A percentile compares a stretch with the other conserved stretches of the same genome.
These are phyloP conservation scores for Pythium aquatile DNA, from an alignment of 352 stramenopile genomes.

Conservation along the genomic window DNA sequence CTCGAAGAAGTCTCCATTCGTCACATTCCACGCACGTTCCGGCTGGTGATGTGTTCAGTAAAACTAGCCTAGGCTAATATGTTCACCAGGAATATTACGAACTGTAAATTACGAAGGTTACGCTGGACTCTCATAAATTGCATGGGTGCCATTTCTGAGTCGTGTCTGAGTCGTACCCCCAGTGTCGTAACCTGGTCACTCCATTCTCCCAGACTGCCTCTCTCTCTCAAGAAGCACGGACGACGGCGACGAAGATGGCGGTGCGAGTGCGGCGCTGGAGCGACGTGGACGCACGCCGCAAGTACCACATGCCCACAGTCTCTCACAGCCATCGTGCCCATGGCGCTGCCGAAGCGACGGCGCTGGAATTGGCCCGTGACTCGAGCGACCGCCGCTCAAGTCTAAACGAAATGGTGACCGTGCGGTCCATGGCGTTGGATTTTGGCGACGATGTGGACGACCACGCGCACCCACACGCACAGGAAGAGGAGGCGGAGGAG, in stretches of 20 bases:
- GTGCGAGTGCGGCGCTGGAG: slow-evolving; percentile 68
- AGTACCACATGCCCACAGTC: slow-evolving; percentile 14
- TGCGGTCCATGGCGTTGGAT: slow-evolving; percentile 25
- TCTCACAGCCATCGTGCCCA: background rate
- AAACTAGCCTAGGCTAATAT: background rate
- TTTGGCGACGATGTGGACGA: slow-evolving; percentile 8
- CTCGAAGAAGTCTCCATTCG: background rate
- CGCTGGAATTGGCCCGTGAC: background rate
- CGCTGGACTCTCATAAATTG: too few relatives aligned
- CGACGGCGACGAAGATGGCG: slow-evolving; percentile 11
- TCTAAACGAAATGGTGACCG: slow-evolving; percentile 25
- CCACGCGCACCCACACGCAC: slow-evolving; percentile 8
- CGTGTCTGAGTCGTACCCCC: background rate
- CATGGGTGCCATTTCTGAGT: background rate
- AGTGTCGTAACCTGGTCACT: background rate
- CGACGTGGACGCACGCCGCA: slow-evolving; percentile 52
- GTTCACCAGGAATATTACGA: too few relatives aligned
- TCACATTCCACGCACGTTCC: background rate
- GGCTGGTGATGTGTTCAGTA: background rate
- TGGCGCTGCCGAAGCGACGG: slow-evolving; percentile 1
- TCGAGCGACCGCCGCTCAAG: slow-evolving; percentile 24
- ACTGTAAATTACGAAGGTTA: background rate
- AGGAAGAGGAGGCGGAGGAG: slow-evolving; percentile 37
- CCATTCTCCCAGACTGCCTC: background rate
- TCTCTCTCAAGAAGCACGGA: background rate